Base-by-base conservation (phyloP, 345 rosid genomes). In the Litchi chinensis region DNA sequence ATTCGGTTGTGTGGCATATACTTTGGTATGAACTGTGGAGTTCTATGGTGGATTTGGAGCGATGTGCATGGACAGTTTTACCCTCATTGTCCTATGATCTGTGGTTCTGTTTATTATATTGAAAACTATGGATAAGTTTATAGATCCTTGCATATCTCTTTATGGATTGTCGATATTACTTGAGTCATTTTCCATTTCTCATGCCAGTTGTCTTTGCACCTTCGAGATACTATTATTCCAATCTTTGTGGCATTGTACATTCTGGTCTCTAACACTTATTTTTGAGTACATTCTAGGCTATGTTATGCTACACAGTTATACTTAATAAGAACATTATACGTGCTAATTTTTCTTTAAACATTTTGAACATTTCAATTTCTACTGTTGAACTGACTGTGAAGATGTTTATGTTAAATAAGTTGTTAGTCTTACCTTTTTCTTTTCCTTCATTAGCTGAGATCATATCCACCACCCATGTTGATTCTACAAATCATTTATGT, bases 331-430 rank as follows among this genome's bases (percentile, higher is more conserved):
- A 65, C 1, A 13, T 10, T 15, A 13, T 1, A n/a, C 37, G 6
- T 19, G 32, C 6, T 12, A 8, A 6, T 11, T 74, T 74, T 60
- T 73, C 37, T 32, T 32, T 22, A 43, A 41, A 32, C 19, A 22
- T 13, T 62, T 74, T 46, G 59, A 18, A 44, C n/a, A 63, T 74
- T 74, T 65, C 28, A 44, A 3, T 50, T 65, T 19, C 50, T 75
- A 48, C 48, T 62, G 22, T 57, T 73, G 26, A 57, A 32, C 37
- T 32, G 37, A 59, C 3, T 10, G 0, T 43, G 11, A 0, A 59
- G 54, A 46, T 44, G 41, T 18, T 44, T 44, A 62, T n/a, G 16
- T 74, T 44, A 15, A 40, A 22, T 32, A 72, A 32, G 40, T 54
- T 72, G 46, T 56, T 10, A 6, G 46, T 56, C 52, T 19, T 19